A percentile compares a stretch with the other conserved stretches of the same genome.
Evolutionary conservation across 768 basidiomycete genomes (phyloP).

Genomic region (Amanita rimosa): DNA sequence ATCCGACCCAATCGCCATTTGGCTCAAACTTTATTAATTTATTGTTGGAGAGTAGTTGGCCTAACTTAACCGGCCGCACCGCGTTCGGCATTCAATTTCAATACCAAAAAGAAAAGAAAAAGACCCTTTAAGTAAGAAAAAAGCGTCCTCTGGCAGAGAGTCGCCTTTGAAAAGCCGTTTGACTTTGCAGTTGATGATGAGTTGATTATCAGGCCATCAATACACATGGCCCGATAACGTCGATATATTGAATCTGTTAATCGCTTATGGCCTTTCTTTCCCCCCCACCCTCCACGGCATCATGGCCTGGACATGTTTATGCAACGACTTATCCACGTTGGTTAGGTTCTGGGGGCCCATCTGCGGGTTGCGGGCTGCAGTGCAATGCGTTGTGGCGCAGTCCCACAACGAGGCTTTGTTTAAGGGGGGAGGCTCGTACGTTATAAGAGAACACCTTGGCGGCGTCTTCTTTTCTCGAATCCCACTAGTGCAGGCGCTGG

Average conservation of each 20-base stretch:
- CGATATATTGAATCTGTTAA: slow-evolving; percentile 1
- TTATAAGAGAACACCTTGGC: not conserved
- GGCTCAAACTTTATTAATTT: not conserved
- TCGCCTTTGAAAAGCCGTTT: too few species aligned
- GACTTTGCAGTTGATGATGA: too few species aligned
- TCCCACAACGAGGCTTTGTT: not conserved
- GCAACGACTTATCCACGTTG: slow-evolving; percentile 2
- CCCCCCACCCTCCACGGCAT: not conserved
- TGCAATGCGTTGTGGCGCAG: not conserved
- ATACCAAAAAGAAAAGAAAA: too few species aligned
- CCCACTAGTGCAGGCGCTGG: not conserved
- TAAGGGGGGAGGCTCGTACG: not conserved
- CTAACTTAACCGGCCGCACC: not conserved
- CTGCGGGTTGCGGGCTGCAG: not conserved
- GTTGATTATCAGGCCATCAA: slow-evolving; percentile 1
- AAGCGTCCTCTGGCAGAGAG: too few species aligned
- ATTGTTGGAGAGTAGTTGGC: too few species aligned
- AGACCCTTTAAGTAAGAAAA: too few species aligned
- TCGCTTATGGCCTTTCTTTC: not conserved
- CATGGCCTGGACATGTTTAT: not conserved
- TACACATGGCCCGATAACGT: not conserved
- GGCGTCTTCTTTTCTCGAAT: not conserved
- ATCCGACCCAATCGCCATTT: not conserved
- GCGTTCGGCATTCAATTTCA: not conserved
- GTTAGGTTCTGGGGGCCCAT: not conserved